phyloP scores from a whole-genome alignment of 83 land plant species.

The Larix sibirica region DNA sequence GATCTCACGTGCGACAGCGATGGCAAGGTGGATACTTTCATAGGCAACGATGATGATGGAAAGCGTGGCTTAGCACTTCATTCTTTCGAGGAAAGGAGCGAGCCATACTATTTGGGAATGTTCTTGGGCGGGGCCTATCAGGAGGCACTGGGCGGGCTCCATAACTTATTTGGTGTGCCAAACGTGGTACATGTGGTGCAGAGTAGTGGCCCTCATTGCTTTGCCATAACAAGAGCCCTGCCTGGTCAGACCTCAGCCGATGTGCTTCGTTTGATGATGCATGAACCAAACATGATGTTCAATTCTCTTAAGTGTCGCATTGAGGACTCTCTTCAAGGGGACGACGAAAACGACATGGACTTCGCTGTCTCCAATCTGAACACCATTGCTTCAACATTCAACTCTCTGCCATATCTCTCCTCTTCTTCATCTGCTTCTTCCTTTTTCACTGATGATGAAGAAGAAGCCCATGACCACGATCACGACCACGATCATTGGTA shows the following conservation, averaged over 20 bases:
- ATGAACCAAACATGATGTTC: conserved; percentile 87
- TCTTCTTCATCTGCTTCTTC: neutral
- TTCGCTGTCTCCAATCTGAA: neutral
- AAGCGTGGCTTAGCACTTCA: neutral
- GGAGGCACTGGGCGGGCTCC: conserved; percentile 89
- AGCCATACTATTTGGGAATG: conserved; percentile 87
- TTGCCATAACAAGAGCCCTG: conserved; percentile 56
- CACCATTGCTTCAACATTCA: conserved; percentile 22
- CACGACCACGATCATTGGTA: neutral
- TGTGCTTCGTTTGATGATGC: conserved; percentile 79
- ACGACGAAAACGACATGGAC: neutral
- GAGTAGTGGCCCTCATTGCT: conserved; percentile 73
- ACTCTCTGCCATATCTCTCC: conserved; percentile 27
- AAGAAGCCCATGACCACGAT: neutral
- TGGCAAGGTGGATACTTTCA: conserved; percentile 60
- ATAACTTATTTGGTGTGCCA: conserved; percentile 90
- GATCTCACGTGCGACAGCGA: conserved; percentile 80
- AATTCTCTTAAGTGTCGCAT: conserved; percentile 68
- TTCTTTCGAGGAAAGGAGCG: neutral
- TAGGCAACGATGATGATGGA: conserved; percentile 37
- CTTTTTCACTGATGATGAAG: neutral
- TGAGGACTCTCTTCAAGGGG: conserved; percentile 25
- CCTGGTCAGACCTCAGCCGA: conserved; percentile 75
- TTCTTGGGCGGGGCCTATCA: conserved; percentile 96
- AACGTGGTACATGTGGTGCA: conserved; percentile 75